These are phyloP conservation scores for Pythium rhizo-oryzae DNA, from an alignment of 352 stramenopile genomes.

Conservation along the genomic window DNA sequence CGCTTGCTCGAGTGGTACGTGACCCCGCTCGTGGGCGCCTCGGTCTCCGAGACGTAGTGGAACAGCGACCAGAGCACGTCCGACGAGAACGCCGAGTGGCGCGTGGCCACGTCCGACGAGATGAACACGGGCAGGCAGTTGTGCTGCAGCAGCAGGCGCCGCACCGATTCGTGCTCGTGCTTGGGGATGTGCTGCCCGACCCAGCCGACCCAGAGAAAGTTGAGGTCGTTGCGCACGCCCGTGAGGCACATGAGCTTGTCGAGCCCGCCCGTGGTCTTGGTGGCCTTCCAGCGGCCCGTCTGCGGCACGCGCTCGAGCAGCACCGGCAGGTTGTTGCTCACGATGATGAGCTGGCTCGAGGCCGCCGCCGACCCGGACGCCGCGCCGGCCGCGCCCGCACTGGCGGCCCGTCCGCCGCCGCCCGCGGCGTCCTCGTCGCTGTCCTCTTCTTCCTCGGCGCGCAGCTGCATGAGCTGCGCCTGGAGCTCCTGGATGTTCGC, in stretches of 20 bases:
- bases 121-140: slow-evolving; percentile 91
- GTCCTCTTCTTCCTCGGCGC: slow-evolving; percentile 80
- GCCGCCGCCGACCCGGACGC: slow-evolving; percentile 13
- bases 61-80: slow-evolving; percentile 92
- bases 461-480: slow-evolving; percentile 85
- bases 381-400: slow-evolving; percentile 18
- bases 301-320: slow-evolving; percentile 80
- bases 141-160: slow-evolving; percentile 81
- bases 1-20: slow-evolving; percentile 65
- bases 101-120: slow-evolving; percentile 84
- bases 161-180: slow-evolving; percentile 80
- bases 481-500: slow-evolving; percentile 93
- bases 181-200: slow-evolving; percentile 87
- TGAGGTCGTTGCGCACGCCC: slow-evolving; percentile 84
- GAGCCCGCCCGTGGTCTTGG: slow-evolving; percentile 80
- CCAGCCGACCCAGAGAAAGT: slow-evolving; percentile 93
- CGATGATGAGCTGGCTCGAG: slow-evolving; percentile 86
- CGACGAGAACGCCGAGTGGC: slow-evolving; percentile 92
- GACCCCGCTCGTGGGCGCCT: slow-evolving; percentile 40
- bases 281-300: slow-evolving; percentile 82
- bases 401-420: slow-evolving; percentile 56
- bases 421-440: slow-evolving; percentile 64
- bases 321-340: slow-evolving; percentile 92
- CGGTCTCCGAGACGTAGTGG: slow-evolving; percentile 88
- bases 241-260: slow-evolving; percentile 91